A percentile compares a stretch with the other conserved stretches of the same genome.
Conservation (phyloP, 2,329 filamentous ascomycete genomes). For the Juglanconis sp. region DNA sequence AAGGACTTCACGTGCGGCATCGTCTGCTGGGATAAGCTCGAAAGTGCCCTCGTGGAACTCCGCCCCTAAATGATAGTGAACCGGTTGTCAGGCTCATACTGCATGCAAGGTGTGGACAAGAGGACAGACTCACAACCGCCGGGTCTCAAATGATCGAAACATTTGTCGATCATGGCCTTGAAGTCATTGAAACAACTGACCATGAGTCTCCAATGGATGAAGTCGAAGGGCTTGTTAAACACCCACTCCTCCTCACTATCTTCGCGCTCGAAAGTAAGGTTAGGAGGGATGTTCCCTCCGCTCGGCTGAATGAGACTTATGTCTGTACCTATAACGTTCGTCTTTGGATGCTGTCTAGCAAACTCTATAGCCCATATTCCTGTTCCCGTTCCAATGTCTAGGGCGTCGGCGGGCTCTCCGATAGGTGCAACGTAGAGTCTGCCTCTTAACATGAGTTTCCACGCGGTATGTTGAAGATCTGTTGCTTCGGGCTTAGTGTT, state of each 20-base stretch:
- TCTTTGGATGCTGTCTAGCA: slow-evolving; percentile 7
- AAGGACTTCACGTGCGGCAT: neutral
- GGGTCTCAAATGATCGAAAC: neutral
- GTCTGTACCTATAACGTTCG: slow-evolving; percentile 14
- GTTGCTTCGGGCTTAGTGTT: neutral
- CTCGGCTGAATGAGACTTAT: slow-evolving; percentile 16
- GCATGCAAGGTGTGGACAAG: no score
- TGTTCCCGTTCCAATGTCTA: slow-evolving; percentile 10
- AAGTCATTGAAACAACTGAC: slow-evolving; percentile 1
- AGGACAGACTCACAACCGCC: neutral
- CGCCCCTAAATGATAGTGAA: neutral
- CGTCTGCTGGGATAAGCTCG: neutral
- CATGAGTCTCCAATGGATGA: slow-evolving; percentile 8
- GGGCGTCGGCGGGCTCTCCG: neutral
- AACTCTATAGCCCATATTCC: slow-evolving; percentile 16
- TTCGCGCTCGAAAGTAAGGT: slow-evolving; percentile 6
- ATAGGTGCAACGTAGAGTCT: slow-evolving; percentile 10
- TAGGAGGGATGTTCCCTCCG: slow-evolving; percentile 1
- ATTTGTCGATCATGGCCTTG: neutral
- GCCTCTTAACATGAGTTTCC: slow-evolving; percentile 1
- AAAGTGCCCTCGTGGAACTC: slow-evolving; percentile 10
- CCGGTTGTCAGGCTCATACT: no score
- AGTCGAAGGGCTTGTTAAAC: slow-evolving; percentile 3
- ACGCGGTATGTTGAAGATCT: slow-evolving; percentile 13
- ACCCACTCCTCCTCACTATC: slow-evolving; percentile 11